A percentile compares a stretch with the other conserved stretches of the same genome.
Conservation (phyloP, 2,329 filamentous ascomycete genomes). For the Zymoseptoria passerinii region DNA sequence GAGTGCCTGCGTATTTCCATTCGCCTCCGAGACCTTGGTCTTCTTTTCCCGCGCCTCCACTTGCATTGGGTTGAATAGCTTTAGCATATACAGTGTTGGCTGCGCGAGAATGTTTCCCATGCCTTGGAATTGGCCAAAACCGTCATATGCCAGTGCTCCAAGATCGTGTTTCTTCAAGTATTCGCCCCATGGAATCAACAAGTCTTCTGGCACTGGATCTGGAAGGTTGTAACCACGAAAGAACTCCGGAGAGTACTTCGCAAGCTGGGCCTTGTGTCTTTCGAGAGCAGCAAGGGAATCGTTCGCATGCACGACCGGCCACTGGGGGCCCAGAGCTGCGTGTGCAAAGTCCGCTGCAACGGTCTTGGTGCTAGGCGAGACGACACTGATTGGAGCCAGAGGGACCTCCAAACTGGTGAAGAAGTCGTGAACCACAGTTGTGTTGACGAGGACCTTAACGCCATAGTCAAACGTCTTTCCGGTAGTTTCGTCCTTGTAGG, state of each 20-base stretch:
- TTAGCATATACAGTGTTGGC: slow-evolving; percentile 42
- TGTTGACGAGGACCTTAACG: slow-evolving; percentile 36
- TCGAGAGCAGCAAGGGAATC: background rate
- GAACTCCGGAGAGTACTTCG: slow-evolving; percentile 29
- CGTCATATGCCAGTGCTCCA: slow-evolving; percentile 33
- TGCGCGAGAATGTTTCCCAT: slow-evolving; percentile 37
- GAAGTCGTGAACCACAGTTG: slow-evolving; percentile 35
- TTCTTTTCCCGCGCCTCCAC: background rate
- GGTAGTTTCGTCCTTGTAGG: slow-evolving; percentile 35
- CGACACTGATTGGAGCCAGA: slow-evolving; percentile 22
- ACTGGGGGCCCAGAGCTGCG: slow-evolving; percentile 13
- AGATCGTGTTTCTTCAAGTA: slow-evolving; percentile 44
- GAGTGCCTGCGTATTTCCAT: slow-evolving; percentile 16
- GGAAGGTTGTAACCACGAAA: slow-evolving; percentile 39
- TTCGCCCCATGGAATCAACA: slow-evolving; percentile 41
- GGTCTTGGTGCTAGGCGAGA: slow-evolving; percentile 15
- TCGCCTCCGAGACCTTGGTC: slow-evolving; percentile 3
- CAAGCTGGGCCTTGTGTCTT: slow-evolving; percentile 23
- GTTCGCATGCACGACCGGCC: background rate
- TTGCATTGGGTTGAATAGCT: slow-evolving; percentile 20
- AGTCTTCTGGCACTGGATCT: slow-evolving; percentile 37
- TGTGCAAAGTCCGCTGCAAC: slow-evolving; percentile 29
- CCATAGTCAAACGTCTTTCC: slow-evolving; percentile 31
- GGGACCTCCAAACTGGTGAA: slow-evolving; percentile 39
- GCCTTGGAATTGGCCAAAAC: slow-evolving; percentile 38